These are phyloP conservation scores for Astraeus odoratus DNA, from an alignment of 768 basidiomycete species.

Conservation along the genomic window DNA sequence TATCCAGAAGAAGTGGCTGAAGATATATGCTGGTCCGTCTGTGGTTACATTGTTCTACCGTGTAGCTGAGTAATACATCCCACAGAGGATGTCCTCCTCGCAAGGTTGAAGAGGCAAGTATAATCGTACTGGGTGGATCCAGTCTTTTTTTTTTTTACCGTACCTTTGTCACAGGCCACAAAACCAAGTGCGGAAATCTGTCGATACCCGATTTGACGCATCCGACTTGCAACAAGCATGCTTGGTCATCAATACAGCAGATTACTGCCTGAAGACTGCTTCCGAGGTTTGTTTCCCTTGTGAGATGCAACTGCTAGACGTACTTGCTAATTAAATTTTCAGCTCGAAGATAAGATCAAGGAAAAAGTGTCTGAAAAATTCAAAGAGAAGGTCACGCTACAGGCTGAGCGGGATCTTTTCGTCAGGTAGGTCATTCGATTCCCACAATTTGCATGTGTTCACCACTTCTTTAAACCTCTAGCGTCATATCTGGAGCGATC, in stretches of 20 bases:
- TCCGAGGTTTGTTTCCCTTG: slow-evolving; percentile 50
- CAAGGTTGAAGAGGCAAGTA: slow-evolving; percentile 63
- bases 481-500: slow-evolving; percentile 82
- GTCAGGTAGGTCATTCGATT: slow-evolving; percentile 52
- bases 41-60: neutral
- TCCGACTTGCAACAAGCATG: slow-evolving; percentile 76
- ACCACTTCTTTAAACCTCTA: slow-evolving; percentile 24
- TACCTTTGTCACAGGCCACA: slow-evolving; percentile 30
- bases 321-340: neutral
- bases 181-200: slow-evolving; percentile 53
- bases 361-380: slow-evolving; percentile 72
- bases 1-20: slow-evolving; percentile 90
- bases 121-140: no score
- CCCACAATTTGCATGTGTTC: neutral
- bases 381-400: slow-evolving; percentile 75
- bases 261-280: slow-evolving; percentile 93
- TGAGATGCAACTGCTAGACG: slow-evolving; percentile 1
- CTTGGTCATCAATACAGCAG: slow-evolving; percentile 92
- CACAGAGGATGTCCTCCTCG: slow-evolving; percentile 79
- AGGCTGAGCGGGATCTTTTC: slow-evolving; percentile 84
- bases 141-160: slow-evolving; percentile 1
- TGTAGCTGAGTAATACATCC: neutral
- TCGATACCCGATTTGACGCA: slow-evolving; percentile 72
- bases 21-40: slow-evolving; percentile 78
- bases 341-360: slow-evolving; percentile 91